A percentile compares a stretch with the other conserved stretches of the same genome.
Conservation (phyloP, 2,329 filamentous ascomycete species). For the Neophaeococcomyces mojaviensis region DNA sequence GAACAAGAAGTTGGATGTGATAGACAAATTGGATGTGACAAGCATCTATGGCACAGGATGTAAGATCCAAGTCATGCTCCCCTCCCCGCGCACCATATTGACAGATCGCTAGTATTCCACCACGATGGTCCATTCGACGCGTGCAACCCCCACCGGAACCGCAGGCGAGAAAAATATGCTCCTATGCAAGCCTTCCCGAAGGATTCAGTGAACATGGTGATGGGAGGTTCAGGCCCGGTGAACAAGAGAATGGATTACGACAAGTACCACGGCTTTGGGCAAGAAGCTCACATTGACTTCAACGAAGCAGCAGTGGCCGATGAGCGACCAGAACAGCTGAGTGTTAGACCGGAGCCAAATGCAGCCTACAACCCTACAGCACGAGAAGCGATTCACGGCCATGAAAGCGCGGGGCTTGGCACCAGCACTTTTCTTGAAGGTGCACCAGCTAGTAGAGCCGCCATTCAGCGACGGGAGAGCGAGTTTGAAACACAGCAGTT, state of each 20-base stretch:
- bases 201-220: conserved; percentile 81
- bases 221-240: conserved; percentile 80
- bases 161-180: conserved; percentile 69
- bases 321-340: conserved; percentile 25
- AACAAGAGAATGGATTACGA: conserved; percentile 76
- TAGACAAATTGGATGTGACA: conserved; percentile 93
- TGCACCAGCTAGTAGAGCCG: conserved; percentile 73
- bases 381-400: conserved; percentile 70
- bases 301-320: conserved; percentile 39
- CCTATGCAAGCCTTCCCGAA: conserved; percentile 96
- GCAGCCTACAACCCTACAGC: conserved; percentile 58
- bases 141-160: conserved; percentile 88
- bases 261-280: conserved; percentile 74
- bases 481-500: conserved; percentile 53
- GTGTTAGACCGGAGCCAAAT: conserved; percentile 29
- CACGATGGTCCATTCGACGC: conserved; percentile 97
- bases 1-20: conserved; percentile 62
- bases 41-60: conserved; percentile 89
- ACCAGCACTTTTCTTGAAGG: conserved; percentile 95
- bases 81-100: conserved; percentile 2
- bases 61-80: conserved; percentile 42
- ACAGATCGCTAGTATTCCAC: conserved; percentile 65
- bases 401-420: conserved; percentile 74
- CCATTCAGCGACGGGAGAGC: conserved; percentile 67
- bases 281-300: conserved; percentile 84